These are phyloP conservation scores for Naegleria fowleri DNA, from an alignment of 208 protist species.

Conservation along the genomic window DNA sequence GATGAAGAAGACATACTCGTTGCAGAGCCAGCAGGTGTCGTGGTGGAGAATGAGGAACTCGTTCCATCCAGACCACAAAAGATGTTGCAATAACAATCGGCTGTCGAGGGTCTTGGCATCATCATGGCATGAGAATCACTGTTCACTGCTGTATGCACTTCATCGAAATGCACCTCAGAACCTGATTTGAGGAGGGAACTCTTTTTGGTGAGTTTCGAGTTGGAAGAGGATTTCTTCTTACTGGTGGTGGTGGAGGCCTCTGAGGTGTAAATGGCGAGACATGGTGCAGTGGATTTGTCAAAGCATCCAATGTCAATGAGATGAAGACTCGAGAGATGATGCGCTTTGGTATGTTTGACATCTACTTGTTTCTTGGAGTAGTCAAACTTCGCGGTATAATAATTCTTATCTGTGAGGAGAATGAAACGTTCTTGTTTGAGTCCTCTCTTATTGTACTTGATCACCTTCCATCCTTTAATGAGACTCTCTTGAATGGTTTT, in stretches of 20 bases:
- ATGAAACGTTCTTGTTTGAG: conserved; percentile 16
- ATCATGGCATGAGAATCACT: no score
- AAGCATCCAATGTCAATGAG: not conserved
- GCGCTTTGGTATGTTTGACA: not conserved
- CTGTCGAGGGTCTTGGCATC: not conserved
- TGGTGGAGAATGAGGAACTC: not conserved
- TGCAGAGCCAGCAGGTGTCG: not conserved
- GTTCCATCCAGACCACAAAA: not conserved
- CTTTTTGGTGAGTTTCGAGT: no score
- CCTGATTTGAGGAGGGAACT: no score
- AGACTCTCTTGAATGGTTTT: not conserved
- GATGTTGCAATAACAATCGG: not conserved
- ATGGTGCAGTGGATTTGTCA: not conserved
- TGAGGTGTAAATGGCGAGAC: not conserved
- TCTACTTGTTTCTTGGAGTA: not conserved
- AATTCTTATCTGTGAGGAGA: not conserved
- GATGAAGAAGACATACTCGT: not conserved
- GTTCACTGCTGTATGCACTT: no score
- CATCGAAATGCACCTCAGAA: no score
- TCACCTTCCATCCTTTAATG: not conserved
- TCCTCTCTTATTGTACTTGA: conserved; percentile 9
- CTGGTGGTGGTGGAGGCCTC: not conserved
- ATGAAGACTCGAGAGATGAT: not conserved
- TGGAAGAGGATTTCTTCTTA: not conserved
- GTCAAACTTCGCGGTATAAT: conserved; percentile 12